Conservation (phyloP, 2,329 filamentous ascomycete species). For the Thermochaetoides dissita region DNA sequence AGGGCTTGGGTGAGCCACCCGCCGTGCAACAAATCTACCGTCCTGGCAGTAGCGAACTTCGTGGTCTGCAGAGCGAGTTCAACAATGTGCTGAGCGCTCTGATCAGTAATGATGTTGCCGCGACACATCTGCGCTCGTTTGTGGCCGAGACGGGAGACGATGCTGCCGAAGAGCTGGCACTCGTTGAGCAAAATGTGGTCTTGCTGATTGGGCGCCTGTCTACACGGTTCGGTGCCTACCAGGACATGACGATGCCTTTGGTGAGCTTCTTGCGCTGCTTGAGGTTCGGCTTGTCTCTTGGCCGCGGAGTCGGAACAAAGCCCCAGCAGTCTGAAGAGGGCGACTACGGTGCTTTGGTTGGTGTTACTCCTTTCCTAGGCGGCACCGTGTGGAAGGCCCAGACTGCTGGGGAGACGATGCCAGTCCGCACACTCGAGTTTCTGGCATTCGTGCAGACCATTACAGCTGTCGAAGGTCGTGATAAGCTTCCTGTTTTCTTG, state of each 20-base stretch:
- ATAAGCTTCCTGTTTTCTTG: slow-evolving; percentile 25
- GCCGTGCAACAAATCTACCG: slow-evolving; percentile 55
- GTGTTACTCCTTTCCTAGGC: slow-evolving; percentile 43
- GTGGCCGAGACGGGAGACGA: slow-evolving; percentile 18
- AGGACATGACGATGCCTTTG: slow-evolving; percentile 68
- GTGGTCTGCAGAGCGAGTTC: slow-evolving; percentile 69
- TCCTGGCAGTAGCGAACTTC: slow-evolving; percentile 52
- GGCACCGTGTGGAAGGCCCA: slow-evolving; percentile 22
- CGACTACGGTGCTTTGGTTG: slow-evolving; percentile 24
- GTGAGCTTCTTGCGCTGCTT: slow-evolving; percentile 69
- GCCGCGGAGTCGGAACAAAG: slow-evolving; percentile 30
- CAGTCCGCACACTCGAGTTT: slow-evolving; percentile 31
- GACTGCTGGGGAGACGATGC: slow-evolving; percentile 12
- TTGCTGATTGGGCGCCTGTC: slow-evolving; percentile 58
- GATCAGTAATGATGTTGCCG: slow-evolving; percentile 32
- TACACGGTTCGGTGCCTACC: slow-evolving; percentile 61
- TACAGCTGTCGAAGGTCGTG: slow-evolving; percentile 33
- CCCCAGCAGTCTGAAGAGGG: slow-evolving; percentile 18
- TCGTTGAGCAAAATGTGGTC: slow-evolving; percentile 43
- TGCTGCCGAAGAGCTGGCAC: slow-evolving; percentile 30
- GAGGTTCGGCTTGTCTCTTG: slow-evolving; percentile 58
- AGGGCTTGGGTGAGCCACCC: slow-evolving; percentile 51
- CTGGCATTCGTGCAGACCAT: slow-evolving; percentile 33
- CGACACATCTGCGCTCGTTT: slow-evolving; percentile 22
- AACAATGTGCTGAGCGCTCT: slow-evolving; percentile 57